Conservation (phyloP, 2,329 filamentous ascomycete genomes). For the Diaporthe citrichinensis region DNA sequence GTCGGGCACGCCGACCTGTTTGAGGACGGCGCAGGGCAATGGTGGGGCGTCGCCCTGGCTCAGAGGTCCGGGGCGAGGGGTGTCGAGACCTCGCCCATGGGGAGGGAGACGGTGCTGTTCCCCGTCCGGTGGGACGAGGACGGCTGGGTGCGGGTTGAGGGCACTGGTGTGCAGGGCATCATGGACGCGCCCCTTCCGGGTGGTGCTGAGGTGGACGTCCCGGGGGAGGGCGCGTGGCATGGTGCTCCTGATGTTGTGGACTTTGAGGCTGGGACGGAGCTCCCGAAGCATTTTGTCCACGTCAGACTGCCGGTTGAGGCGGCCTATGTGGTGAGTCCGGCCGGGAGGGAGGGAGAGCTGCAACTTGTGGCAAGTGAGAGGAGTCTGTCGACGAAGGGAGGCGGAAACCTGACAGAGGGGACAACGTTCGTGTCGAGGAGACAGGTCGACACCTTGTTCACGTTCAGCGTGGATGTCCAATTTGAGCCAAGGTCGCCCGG, state of each 20-base stretch:
- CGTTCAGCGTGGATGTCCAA: background rate
- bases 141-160: conserved; percentile 55
- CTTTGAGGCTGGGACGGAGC: conserved; percentile 1
- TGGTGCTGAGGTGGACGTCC: background rate
- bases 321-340: background rate
- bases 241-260: background rate
- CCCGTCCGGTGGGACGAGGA: conserved; percentile 63
- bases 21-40: conserved; percentile 43
- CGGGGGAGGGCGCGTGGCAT: background rate
- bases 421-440: conserved; percentile 1
- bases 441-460: conserved; percentile 13
- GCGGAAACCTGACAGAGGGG: background rate
- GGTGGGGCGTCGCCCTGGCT: conserved; percentile 42
- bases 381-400: background rate
- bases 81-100: conserved; percentile 62
- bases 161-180: background rate
- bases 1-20: conserved; percentile 47
- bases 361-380: background rate
- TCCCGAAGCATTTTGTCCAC: background rate
- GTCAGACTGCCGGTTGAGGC: conserved; percentile 1
- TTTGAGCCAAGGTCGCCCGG: background rate
- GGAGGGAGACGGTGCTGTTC: conserved; percentile 65
- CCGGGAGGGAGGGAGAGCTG: background rate
- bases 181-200: background rate
- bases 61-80: background rate